Conservation (phyloP, 306 rosid genomes). For the Citrullus amarus region DNA sequence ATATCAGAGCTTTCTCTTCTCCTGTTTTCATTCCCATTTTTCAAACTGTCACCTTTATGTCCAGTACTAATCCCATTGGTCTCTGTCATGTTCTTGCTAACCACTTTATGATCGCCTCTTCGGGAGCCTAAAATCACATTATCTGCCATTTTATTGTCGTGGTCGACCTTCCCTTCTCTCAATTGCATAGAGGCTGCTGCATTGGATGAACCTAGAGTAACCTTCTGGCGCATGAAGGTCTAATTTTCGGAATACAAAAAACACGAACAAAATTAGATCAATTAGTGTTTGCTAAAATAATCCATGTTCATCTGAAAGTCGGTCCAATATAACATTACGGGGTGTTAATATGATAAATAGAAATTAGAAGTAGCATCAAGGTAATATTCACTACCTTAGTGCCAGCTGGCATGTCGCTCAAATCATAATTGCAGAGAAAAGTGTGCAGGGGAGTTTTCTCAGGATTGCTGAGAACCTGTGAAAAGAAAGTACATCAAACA, state of each 20-base stretch:
- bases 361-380: not conserved
- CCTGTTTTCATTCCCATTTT: constrained; percentile 20
- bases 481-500: not conserved
- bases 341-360: not conserved
- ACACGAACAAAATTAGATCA: no score
- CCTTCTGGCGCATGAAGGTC: constrained; percentile 97
- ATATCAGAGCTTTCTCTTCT: constrained; percentile 22
- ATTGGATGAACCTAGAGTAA: constrained; percentile 49
- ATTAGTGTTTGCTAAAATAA: no score
- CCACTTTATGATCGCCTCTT: constrained; percentile 10
- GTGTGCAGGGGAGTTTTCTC: constrained; percentile 99
- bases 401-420: constrained; percentile 94
- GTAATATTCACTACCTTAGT: constrained; percentile 51
- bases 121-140: constrained; percentile 16
- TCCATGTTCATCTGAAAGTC: no score
- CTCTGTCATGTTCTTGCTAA: constrained; percentile 21
- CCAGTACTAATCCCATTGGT: constrained; percentile 23
- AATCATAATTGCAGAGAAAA: constrained; percentile 92
- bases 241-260: constrained; percentile 13
- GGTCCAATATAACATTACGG: not conserved
- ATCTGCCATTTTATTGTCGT: constrained; percentile 12
- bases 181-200: constrained; percentile 21
- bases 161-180: constrained; percentile 30
- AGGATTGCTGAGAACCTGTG: constrained; percentile 96
- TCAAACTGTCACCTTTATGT: constrained; percentile 16